Conservation (phyloP, 495 filamentous ascomycete species). For the Trichoderma virens region DNA sequence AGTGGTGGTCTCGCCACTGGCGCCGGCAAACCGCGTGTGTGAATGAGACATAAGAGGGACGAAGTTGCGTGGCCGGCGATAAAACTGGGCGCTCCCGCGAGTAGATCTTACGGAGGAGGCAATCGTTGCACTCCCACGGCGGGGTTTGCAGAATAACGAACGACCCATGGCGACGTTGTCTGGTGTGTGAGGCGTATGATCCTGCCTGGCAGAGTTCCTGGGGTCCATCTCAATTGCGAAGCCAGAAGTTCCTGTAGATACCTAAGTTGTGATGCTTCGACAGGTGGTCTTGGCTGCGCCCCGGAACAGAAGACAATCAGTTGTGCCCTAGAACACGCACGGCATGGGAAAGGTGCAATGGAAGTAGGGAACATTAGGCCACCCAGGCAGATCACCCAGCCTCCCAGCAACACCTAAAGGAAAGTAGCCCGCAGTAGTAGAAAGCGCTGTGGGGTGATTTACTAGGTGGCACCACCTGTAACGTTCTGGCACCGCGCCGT, state of each 20-base stretch:
- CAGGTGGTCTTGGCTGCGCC: neutral
- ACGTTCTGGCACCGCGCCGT: too few species aligned
- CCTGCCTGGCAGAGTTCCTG: neutral
- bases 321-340: neutral
- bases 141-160: neutral
- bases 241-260: neutral
- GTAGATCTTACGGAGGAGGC: neutral
- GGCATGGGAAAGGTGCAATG: neutral
- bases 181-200: neutral
- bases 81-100: neutral
- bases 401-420: too few species aligned
- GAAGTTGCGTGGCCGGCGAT: neutral
- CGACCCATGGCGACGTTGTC: neutral
- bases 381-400: too few species aligned
- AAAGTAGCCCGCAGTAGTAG: too few species aligned
- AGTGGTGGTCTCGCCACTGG: too few species aligned
- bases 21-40: neutral
- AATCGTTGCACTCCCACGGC: neutral
- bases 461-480: too few species aligned
- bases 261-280: neutral
- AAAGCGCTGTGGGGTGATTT: too few species aligned
- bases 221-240: neutral
- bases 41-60: neutral
- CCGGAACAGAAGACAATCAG: slow-evolving; percentile 1
- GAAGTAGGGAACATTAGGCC: neutral